A percentile compares a stretch with the other conserved stretches of the same genome.
Evolutionary conservation across 2,329 filamentous ascomycete species (phyloP).

Genomic region (Phyllosticta paracitricarpa): DNA sequence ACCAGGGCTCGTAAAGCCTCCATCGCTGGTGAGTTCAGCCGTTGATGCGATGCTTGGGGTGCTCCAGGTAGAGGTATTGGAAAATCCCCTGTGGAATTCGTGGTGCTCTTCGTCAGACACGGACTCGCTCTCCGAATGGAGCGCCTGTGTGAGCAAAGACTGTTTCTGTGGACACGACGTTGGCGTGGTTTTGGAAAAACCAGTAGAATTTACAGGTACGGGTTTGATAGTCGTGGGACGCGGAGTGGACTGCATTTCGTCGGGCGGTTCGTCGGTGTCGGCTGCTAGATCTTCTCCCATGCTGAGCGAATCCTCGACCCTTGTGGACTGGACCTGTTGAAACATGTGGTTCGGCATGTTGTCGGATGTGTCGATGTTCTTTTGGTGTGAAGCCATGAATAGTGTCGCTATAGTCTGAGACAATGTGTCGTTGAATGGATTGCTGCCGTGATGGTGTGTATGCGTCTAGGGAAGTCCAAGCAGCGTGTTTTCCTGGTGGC

Average conservation of each 20-base stretch:
- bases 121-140: slow-evolving; percentile 46
- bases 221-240: slow-evolving; percentile 30
- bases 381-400: slow-evolving; percentile 26
- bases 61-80: slow-evolving; percentile 61
- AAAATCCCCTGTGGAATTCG: slow-evolving; percentile 32
- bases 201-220: slow-evolving; percentile 27
- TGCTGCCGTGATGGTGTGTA: neutral
- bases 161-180: slow-evolving; percentile 51
- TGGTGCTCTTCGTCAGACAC: slow-evolving; percentile 28
- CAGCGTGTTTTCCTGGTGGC: neutral
- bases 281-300: slow-evolving; percentile 51
- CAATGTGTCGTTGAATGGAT: neutral
- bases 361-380: slow-evolving; percentile 19
- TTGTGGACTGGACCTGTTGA: slow-evolving; percentile 20
- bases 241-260: slow-evolving; percentile 43
- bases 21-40: slow-evolving; percentile 89
- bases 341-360: slow-evolving; percentile 22
- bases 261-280: slow-evolving; percentile 84
- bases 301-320: slow-evolving; percentile 11
- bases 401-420: neutral
- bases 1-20: slow-evolving; percentile 74
- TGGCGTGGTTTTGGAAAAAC: slow-evolving; percentile 39
- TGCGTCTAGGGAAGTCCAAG: neutral
- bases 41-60: slow-evolving; percentile 74
- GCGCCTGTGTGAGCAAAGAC: slow-evolving; percentile 78